phyloP scores from a whole-genome alignment of 805 yeast genomes.

The Lachancea lanzarotensis region DNA sequence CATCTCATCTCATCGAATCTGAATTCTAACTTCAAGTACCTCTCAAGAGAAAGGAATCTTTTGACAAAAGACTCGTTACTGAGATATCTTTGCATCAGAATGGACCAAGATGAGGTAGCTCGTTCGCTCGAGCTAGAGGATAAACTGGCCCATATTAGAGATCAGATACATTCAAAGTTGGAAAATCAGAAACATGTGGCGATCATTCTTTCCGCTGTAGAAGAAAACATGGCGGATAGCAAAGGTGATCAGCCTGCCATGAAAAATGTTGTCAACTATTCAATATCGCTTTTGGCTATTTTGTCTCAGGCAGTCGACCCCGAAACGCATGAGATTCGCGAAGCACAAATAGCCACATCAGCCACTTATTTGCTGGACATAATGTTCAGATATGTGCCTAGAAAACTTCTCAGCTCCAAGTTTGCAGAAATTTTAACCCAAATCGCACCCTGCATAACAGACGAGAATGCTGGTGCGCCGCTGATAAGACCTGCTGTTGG shows the following conservation, averaged over 20 bases:
- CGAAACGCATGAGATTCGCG: conserved; percentile 46
- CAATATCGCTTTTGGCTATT: conserved; percentile 74
- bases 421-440: conserved; percentile 72
- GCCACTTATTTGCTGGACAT: conserved; percentile 78
- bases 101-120: conserved; percentile 30
- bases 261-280: conserved; percentile 70
- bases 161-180: conserved; percentile 69
- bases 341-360: conserved; percentile 60
- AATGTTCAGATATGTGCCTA: conserved; percentile 67
- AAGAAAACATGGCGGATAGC: conserved; percentile 65
- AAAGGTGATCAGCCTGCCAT: conserved; percentile 39
- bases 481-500: conserved; percentile 79
- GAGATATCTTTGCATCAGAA: conserved; percentile 3
- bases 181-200: conserved; percentile 86
- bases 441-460: conserved; percentile 74
- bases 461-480: conserved; percentile 68
- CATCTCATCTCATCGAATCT: conserved; percentile 1
- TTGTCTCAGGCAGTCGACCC: conserved; percentile 61
- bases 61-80: too few relatives aligned
- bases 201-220: conserved; percentile 78
- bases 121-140: conserved; percentile 48
- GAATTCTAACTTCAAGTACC: not conserved
- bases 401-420: conserved; percentile 59
- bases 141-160: conserved; percentile 59
- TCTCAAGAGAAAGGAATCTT: too few relatives aligned